phyloP scores from a whole-genome alignment of 331 rosid species.

The Cucumis variabilis region DNA sequence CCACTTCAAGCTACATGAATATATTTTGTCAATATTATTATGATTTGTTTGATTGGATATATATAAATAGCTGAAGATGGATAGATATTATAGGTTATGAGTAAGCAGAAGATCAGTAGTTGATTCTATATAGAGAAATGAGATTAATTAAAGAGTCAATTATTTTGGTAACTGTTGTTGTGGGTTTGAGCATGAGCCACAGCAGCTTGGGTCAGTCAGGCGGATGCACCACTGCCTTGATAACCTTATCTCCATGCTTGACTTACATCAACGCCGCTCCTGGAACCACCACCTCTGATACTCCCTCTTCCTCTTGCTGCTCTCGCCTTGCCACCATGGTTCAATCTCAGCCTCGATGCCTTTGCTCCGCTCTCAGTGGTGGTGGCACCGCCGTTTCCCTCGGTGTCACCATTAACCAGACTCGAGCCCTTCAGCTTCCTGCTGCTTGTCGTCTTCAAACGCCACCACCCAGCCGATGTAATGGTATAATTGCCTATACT shows the following conservation, averaged over 20 bases:
- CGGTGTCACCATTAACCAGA: conserved; percentile 57
- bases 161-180: conserved; percentile 15
- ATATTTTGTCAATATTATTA: too few relatives aligned
- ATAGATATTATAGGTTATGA: too few relatives aligned
- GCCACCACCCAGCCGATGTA: conserved; percentile 59
- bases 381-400: conserved; percentile 48
- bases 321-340: conserved; percentile 58
- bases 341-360: conserved; percentile 60
- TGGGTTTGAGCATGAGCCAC: conserved; percentile 34
- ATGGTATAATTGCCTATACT: conserved; percentile 32
- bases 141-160: neutral
- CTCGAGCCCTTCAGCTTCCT: conserved; percentile 61
- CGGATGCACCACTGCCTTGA: conserved; percentile 51
- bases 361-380: conserved; percentile 50
- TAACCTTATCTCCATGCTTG: conserved; percentile 59
- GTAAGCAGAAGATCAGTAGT: too few relatives aligned
- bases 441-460: conserved; percentile 55
- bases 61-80: too few relatives aligned
- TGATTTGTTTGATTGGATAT: too few relatives aligned
- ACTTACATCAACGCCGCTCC: conserved; percentile 45
- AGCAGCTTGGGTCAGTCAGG: conserved; percentile 51
- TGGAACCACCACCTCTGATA: conserved; percentile 41
- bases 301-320: conserved; percentile 60
- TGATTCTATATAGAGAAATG: neutral
- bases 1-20: too few relatives aligned